Percentiles rank a stretch among this genome's conserved stretches.
phyloP scores from a whole-genome alignment of 805 yeast genomes.

The Sugiyamaella smithiae region DNA sequence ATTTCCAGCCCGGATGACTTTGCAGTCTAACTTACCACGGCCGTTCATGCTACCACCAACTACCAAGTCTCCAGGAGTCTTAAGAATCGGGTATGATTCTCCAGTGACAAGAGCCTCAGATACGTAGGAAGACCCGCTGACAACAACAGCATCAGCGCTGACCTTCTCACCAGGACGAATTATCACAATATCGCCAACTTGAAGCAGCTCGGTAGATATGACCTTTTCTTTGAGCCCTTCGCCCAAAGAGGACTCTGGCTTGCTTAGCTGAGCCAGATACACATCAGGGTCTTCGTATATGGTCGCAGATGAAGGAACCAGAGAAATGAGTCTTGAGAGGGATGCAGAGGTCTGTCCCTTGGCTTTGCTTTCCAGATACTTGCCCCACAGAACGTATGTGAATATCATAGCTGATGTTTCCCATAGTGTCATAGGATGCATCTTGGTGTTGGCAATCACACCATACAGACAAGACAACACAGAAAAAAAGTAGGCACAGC shows the following conservation, averaged over 20 bases:
- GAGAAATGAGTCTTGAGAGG: conserved; percentile 69
- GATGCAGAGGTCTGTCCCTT: conserved; percentile 93
- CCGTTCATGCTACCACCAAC: conserved; percentile 93
- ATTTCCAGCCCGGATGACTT: conserved; percentile 70
- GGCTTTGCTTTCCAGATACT: conserved; percentile 86
- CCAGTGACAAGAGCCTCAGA: conserved; percentile 93
- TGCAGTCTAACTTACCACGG: conserved; percentile 63
- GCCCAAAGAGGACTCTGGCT: conserved; percentile 6
- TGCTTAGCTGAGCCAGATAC: conserved; percentile 9
- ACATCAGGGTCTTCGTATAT: conserved; percentile 38
- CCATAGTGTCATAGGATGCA: conserved; percentile 69
- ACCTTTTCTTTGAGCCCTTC: conserved; percentile 39
- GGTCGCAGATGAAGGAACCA: conserved; percentile 75
- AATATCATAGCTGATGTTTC: conserved; percentile 86
- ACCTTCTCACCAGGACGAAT: conserved; percentile 83
- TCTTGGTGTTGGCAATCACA: conserved; percentile 22
- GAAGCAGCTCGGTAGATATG: conserved; percentile 75
- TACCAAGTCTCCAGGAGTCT: conserved; percentile 56
- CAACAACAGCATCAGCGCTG: conserved; percentile 87
- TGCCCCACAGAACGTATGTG: conserved; percentile 82
- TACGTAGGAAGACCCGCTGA: conserved; percentile 75
- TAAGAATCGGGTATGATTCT: conserved; percentile 74
- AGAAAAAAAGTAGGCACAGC: conserved; percentile 75
- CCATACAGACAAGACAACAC: conserved; percentile 53
- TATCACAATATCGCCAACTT: conserved; percentile 70